These are phyloP conservation scores for Myriosclerotinia scirpicola DNA, from an alignment of 2,329 filamentous ascomycete genomes.

Conservation along the genomic window DNA sequence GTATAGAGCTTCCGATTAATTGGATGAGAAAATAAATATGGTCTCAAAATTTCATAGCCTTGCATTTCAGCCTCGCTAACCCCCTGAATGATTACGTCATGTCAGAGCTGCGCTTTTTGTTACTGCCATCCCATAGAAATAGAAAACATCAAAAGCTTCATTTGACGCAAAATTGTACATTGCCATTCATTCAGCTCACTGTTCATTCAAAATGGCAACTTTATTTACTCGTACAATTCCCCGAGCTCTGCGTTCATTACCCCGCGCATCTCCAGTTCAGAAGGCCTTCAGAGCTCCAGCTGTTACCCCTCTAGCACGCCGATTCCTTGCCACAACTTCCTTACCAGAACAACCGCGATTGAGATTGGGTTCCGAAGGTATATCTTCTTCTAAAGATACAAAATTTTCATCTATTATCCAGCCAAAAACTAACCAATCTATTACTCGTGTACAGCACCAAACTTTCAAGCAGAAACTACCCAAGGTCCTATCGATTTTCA, in stretches of 20 bases:
- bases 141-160: background rate
- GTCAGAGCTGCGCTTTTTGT: too few species aligned
- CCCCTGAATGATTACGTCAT: constrained; percentile 1
- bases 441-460: constrained; percentile 48
- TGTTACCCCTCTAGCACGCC: constrained; percentile 25
- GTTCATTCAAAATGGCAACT: background rate
- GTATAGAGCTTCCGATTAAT: too few species aligned
- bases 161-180: background rate
- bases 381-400: background rate
- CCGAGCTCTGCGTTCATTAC: background rate
- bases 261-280: background rate
- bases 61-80: background rate
- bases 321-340: constrained; percentile 24
- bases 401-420: too few species aligned
- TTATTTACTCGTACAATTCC: background rate
- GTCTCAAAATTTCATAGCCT: background rate
- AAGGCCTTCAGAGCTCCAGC: background rate
- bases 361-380: constrained; percentile 27
- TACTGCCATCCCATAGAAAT: background rate
- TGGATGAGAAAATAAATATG: too few species aligned
- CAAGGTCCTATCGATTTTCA: constrained; percentile 75
- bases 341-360: constrained; percentile 27
- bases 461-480: constrained; percentile 78
- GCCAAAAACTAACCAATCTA: background rate
- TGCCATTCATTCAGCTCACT: background rate